Conservation (phyloP, 805 yeast genomes). For the Sugiyamaella smithiae region DNA sequence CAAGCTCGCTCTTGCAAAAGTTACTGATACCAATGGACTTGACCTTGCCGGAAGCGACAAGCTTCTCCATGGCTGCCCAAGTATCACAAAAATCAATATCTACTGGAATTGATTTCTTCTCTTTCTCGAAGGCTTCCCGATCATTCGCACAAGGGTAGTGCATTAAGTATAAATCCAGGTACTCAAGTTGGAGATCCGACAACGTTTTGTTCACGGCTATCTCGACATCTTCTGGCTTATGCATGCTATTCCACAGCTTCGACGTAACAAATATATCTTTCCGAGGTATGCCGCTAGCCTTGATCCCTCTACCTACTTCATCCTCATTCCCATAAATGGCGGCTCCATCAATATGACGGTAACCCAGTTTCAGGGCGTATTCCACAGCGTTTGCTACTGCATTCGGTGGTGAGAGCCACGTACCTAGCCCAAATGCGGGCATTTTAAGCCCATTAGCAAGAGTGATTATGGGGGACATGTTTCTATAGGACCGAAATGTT, state of each 20-base stretch:
- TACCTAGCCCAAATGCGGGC: conserved; percentile 54
- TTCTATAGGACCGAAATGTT: no score
- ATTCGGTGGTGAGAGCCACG: conserved; percentile 42
- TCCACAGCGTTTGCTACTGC: conserved; percentile 38
- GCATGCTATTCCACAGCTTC: conserved; percentile 35
- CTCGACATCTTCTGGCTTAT: conserved; percentile 40
- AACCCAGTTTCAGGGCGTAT: conserved; percentile 51
- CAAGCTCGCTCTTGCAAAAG: conserved; percentile 50
- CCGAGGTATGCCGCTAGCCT: conserved; percentile 56
- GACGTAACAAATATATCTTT: conserved; percentile 44
- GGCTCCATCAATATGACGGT: conserved; percentile 65
- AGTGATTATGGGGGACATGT: not conserved
- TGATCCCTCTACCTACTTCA: conserved; percentile 54
- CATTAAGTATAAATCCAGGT: conserved; percentile 52
- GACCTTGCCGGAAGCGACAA: conserved; percentile 44
- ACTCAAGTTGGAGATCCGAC: conserved; percentile 42
- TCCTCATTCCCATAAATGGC: conserved; percentile 52
- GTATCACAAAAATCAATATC: conserved; percentile 40
- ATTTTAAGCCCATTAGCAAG: conserved; percentile 41
- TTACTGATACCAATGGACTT: conserved; percentile 77
- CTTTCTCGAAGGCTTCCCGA: conserved; percentile 31
- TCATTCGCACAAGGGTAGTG: conserved; percentile 49
- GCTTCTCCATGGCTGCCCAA: conserved; percentile 61
- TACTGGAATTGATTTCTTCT: conserved; percentile 30
- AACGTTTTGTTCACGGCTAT: conserved; percentile 45